Evolutionary conservation across 176 grass and related monocot genomes (phyloP).

Genomic region (Avena sativa): DNA sequence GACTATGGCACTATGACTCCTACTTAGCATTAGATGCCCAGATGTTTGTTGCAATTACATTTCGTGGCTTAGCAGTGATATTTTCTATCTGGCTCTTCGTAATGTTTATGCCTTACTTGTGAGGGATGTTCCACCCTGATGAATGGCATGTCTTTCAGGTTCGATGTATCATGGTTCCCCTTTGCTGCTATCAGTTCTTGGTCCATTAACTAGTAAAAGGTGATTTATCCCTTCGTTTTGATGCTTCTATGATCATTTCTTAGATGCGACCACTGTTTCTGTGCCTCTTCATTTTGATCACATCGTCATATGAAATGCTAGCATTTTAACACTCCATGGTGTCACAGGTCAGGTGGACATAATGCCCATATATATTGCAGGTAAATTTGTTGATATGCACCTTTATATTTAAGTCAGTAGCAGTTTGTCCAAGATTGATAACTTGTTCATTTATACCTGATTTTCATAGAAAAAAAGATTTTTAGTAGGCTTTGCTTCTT

Average conservation of each 20-base stretch:
- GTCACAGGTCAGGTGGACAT: slow-evolving; percentile 63
- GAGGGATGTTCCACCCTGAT: slow-evolving; percentile 1
- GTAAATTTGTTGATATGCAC: slow-evolving; percentile 47
- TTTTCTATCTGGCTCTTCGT: slow-evolving; percentile 24
- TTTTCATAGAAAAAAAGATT: neutral
- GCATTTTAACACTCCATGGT: slow-evolving; percentile 37
- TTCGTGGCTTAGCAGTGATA: neutral
- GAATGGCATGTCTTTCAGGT: slow-evolving; percentile 61
- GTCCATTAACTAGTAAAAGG: slow-evolving; percentile 76
- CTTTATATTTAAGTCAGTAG: neutral
- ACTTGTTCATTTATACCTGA: neutral
- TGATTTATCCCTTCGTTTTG: slow-evolving; percentile 22
- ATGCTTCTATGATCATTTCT: slow-evolving; percentile 20
- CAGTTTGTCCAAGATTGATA: neutral
- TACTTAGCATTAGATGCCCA: neutral
- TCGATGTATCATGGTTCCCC: slow-evolving; percentile 98
- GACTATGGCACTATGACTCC: neutral
- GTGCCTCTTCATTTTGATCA: neutral
- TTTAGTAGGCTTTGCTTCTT: neutral
- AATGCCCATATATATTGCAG: slow-evolving; percentile 76
- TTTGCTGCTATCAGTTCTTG: slow-evolving; percentile 80
- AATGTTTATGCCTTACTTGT: slow-evolving; percentile 3
- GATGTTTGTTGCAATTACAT: neutral
- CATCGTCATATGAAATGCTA: slow-evolving; percentile 6
- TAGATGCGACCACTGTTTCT: neutral